Base-by-base conservation (phyloP, 441 rosid species). In the Aleurites moluccanus region DNA sequence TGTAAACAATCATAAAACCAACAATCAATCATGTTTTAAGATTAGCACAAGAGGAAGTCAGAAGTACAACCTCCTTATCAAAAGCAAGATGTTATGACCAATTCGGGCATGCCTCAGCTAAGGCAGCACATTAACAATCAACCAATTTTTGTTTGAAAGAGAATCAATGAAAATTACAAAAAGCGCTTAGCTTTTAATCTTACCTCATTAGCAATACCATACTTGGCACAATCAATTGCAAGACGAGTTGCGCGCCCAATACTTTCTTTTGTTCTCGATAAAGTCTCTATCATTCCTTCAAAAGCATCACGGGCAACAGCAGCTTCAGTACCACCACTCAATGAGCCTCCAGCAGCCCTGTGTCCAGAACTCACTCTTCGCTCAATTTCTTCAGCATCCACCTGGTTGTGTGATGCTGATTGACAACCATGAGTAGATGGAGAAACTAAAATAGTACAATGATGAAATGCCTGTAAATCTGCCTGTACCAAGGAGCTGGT, bases 271-370 rank as follows among this genome's bases (percentile, higher is more conserved):
- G 99, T 91, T 88, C 99, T 91, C 10, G 98, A 97, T 70, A 97
- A 86, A 65, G 99, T 97, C 91, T 94, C 99, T 80, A 94, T 82
- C 99, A 97, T 97, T 75, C 99, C 99, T 87, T 97, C 99, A 87
- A 97, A 92, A 80, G 99, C 97, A 86, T 97, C 99, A 47, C 99
- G 97, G 68, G 99, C 90, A 83, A 94, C 97, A 82, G 94, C 97
- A 73, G 97, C 99, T 81, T 97, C 99, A 75, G 97, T 94, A 69
- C 91, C 94, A 82, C 94, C 94, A 85, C 97, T 92, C 63, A 97
- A 83, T 63, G 98, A 91, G 64, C 90, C 91, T 71, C 90, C 96
- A 76, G 83, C 86, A 79, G 85, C 87, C 82, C 84, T 83, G 68
- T 78, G 88, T 56, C 87, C 97, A 30, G 97, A 88, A 83, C 93